These are phyloP conservation scores for Ophiostoma piceae DNA, from an alignment of 2,329 filamentous ascomycete species.

Conservation along the genomic window DNA sequence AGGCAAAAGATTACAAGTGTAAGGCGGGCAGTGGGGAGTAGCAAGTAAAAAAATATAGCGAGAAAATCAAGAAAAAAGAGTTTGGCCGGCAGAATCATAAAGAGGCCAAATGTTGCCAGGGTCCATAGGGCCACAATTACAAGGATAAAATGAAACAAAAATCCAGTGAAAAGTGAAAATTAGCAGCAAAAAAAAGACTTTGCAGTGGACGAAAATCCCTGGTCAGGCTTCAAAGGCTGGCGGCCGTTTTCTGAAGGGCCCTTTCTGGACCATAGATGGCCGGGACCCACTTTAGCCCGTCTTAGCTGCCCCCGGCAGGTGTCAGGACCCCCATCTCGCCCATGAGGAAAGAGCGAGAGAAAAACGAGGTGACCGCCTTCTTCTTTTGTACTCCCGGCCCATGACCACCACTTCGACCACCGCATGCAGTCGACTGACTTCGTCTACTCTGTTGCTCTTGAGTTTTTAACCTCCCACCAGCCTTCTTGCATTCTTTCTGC, in stretches of 20 bases:
- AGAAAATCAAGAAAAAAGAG: not conserved
- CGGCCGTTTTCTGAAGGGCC: not conserved
- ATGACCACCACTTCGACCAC: conserved; percentile 14
- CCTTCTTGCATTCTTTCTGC: not conserved
- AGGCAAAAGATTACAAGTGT: not conserved
- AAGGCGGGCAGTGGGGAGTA: not conserved
- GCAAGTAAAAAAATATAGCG: not conserved
- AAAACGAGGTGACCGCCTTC: conserved; percentile 17
- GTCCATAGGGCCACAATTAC: conserved; percentile 5
- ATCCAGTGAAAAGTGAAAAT: not conserved
- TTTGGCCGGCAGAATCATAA: conserved; percentile 1
- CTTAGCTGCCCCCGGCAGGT: conserved; percentile 17
- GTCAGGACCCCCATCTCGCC: not conserved
- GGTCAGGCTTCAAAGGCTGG: not conserved
- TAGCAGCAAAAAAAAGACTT: not conserved
- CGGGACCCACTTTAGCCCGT: conserved; percentile 19
- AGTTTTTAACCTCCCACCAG: not conserved
- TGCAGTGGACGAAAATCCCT: not conserved
- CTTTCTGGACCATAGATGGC: not conserved
- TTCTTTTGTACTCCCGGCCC: conserved; percentile 4
- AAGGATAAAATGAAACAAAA: not conserved
- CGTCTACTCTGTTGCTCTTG: not conserved
- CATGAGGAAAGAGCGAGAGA: conserved; percentile 7
- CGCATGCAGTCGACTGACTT: not conserved
- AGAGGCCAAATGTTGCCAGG: not conserved